A percentile compares a stretch with the other conserved stretches of the same genome.
These are phyloP conservation scores for Avena sativa DNA, from an alignment of 176 grass and related monocot species.

Conservation along the genomic window DNA sequence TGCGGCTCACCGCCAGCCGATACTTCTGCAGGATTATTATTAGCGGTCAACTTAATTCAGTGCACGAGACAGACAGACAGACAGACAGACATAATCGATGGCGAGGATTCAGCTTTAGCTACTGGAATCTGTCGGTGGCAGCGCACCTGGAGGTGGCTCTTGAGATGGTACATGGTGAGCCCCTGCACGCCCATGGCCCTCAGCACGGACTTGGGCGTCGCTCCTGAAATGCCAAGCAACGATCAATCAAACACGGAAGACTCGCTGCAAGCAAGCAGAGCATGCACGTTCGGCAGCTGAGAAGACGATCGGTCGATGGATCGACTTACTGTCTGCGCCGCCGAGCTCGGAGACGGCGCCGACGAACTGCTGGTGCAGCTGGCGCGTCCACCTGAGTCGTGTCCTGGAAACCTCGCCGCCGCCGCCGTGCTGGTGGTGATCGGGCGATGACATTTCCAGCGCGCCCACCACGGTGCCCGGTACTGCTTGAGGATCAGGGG, in stretches of 20 bases:
- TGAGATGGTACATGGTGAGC: slow-evolving; percentile 87
- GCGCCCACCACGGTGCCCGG: slow-evolving; percentile 40
- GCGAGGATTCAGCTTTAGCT: not conserved
- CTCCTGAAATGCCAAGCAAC: slow-evolving; percentile 61
- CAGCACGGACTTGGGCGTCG: slow-evolving; percentile 85
- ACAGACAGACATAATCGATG: not conserved
- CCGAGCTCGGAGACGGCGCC: slow-evolving; percentile 74
- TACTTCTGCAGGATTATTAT: slow-evolving; percentile 64
- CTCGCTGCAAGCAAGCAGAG: not conserved
- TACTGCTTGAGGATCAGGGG: slow-evolving; percentile 5
- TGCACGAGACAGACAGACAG: not conserved
- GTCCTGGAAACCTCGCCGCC: slow-evolving; percentile 46
- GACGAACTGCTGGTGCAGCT: slow-evolving; percentile 77
- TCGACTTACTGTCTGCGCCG: slow-evolving; percentile 73
- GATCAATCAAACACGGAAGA: slow-evolving; percentile 26
- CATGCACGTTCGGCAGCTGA: not conserved
- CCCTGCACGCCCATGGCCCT: slow-evolving; percentile 69
- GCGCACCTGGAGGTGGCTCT: slow-evolving; percentile 91
- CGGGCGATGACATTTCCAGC: slow-evolving; percentile 45
- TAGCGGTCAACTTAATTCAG: not conserved
- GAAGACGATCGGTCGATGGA: not conserved
- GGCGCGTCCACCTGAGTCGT: slow-evolving; percentile 76
- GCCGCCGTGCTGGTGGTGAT: slow-evolving; percentile 21
- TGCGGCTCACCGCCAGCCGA: slow-evolving; percentile 58
- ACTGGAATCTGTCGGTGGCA: not conserved